These are phyloP conservation scores for Rhytidhysteron rufulum DNA, from an alignment of 2,329 filamentous ascomycete genomes.

Conservation along the genomic window DNA sequence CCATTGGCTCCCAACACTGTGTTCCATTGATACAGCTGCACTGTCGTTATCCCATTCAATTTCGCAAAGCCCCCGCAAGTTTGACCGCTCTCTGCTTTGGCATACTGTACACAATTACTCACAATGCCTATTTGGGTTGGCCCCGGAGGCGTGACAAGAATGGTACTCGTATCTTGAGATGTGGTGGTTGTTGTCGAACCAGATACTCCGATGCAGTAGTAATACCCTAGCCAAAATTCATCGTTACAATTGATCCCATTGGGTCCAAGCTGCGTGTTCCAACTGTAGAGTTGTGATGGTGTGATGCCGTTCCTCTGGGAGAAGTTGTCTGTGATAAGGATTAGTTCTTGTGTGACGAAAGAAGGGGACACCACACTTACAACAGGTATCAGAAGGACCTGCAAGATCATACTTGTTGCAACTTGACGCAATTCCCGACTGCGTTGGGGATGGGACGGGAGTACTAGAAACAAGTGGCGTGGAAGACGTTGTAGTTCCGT, in stretches of 20 bases:
- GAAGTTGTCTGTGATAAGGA: too few species aligned
- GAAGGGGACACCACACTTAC: too few species aligned
- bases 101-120: slow-evolving; percentile 21
- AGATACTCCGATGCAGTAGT: slow-evolving; percentile 9
- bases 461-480: not conserved
- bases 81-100: slow-evolving; percentile 16
- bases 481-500: not conserved
- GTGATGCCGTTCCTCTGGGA: slow-evolving; percentile 19
- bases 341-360: too few species aligned
- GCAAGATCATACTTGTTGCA: slow-evolving; percentile 31
- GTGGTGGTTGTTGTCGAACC: not conserved
- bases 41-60: slow-evolving; percentile 16
- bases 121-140: not conserved
- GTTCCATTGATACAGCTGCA: slow-evolving; percentile 28
- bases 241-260: slow-evolving; percentile 11
- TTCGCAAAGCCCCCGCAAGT: slow-evolving; percentile 21
- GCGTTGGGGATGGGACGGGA: not conserved
- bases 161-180: not conserved
- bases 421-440: not conserved
- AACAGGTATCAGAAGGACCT: too few species aligned
- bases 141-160: not conserved
- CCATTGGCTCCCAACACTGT: slow-evolving; percentile 16
- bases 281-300: slow-evolving; percentile 20
- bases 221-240: slow-evolving; percentile 9
- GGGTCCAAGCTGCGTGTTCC: slow-evolving; percentile 23